phyloP scores from a whole-genome alignment of 371 early-diverging fungal genomes.

The Mortierella sp. region DNA sequence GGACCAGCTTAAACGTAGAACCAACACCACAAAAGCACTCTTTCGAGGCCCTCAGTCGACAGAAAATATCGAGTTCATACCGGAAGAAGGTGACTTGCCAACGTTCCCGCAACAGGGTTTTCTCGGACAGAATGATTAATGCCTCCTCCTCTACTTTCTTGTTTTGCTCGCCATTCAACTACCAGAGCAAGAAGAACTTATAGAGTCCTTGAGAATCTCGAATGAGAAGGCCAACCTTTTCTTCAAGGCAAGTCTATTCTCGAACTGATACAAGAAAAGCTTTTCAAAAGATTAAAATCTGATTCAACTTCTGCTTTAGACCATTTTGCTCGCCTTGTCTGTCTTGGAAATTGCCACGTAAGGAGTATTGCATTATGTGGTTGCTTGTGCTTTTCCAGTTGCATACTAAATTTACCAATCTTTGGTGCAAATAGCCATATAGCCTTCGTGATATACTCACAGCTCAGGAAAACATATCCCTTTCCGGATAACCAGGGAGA shows the following conservation, averaged over 20 bases:
- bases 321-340: slow-evolving; percentile 32
- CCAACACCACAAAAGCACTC: slow-evolving; percentile 25
- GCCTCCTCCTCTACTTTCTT: too few species aligned
- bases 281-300: too few species aligned
- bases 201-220: slow-evolving; percentile 26
- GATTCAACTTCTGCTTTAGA: slow-evolving; percentile 4
- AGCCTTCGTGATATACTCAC: slow-evolving; percentile 17
- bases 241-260: slow-evolving; percentile 32
- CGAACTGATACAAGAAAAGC: too few species aligned
- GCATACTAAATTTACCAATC: not conserved
- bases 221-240: slow-evolving; percentile 34
- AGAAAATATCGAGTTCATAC: slow-evolving; percentile 32
- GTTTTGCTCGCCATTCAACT: too few species aligned
- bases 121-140: not conserved
- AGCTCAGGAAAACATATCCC: slow-evolving; percentile 11
- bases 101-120: not conserved
- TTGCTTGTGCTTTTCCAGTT: not conserved
- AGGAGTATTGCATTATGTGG: not conserved
- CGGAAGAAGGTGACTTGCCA: slow-evolving; percentile 30
- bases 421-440: slow-evolving; percentile 27
- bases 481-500: slow-evolving; percentile 20
- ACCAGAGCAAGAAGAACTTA: slow-evolving; percentile 45
- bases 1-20: slow-evolving; percentile 30
- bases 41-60: slow-evolving; percentile 16
- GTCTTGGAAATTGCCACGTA: slow-evolving; percentile 33